Evolutionary conservation across 2,329 filamentous ascomycete species (phyloP), one percentile per base, ranked within the genome.

Genomic region (Xylaria polymorpha): DNA sequence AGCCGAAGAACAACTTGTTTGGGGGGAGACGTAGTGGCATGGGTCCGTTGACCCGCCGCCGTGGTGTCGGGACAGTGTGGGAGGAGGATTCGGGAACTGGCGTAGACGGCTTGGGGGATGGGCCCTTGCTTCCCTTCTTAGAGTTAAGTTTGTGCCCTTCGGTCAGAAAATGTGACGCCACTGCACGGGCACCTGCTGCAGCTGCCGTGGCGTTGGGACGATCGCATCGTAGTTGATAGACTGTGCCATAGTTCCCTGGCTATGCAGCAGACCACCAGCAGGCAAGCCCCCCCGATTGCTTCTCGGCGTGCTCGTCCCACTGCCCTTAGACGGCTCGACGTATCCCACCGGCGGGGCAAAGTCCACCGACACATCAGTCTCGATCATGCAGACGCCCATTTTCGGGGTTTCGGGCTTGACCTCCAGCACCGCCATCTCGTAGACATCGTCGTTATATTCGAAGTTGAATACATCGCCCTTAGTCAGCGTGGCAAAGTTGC

Each of bases 171-270:
- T 96, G 91, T 0, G 93, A 94, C 0, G 91, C 77, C 4, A 77
- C 75, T 0, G 78, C 78, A 20, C 77, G 75, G 41, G 78, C 77
- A 20, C 77, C 78, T 88, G 85, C 85, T 6, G 88, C 88, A 15
- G 89, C 90, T 15, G 90, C 86, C 1, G 86, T 88, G 7, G 93
- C 87, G 3, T 90, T 90, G 0, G 96, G 0, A 94, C 93, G 73
- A 99, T 97, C 39, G 94, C 88, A 61, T 90, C 88, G 81, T 98
- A 99, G 84, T 98, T 98, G 84, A 99, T 98, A n/a, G 94, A 89
- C 76, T 97, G 94, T 0, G 96, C 94, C 96, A 99, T 99, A 69
- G 91, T 94, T 12, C 96, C 96, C 75, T 97, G 93, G 70, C 86
- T 89, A 80, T 97, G 94, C 29, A 98, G 81, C 18, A 92, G 82